Percentiles rank a stretch among this genome's conserved stretches.
Conservation (phyloP, 495 filamentous ascomycete species). For the Lophiostoma macrostomum region DNA sequence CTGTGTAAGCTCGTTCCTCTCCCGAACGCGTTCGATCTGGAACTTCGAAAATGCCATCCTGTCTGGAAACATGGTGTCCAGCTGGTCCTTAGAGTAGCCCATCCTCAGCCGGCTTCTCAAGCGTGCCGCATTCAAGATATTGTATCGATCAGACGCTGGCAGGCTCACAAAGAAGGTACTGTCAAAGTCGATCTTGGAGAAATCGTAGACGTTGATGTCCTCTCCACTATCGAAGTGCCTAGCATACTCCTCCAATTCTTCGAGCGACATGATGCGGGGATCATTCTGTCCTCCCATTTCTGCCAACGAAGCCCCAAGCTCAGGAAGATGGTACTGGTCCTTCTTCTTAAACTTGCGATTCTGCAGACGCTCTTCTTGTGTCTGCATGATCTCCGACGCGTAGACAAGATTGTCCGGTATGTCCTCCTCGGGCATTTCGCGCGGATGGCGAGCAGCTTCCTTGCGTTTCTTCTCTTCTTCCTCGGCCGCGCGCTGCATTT, state of each 20-base stretch:
- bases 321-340: conserved; percentile 91
- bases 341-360: conserved; percentile 81
- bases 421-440: conserved; percentile 58
- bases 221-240: conserved; percentile 87
- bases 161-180: conserved; percentile 88
- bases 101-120: conserved; percentile 83
- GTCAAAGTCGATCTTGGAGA: conserved; percentile 97
- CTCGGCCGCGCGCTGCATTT: conserved; percentile 85
- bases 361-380: conserved; percentile 66
- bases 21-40: conserved; percentile 88
- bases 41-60: conserved; percentile 97
- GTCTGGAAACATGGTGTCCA: conserved; percentile 94
- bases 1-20: conserved; percentile 93
- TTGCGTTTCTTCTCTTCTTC: conserved; percentile 70
- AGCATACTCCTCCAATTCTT: conserved; percentile 90
- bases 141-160: conserved; percentile 88
- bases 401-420: conserved; percentile 77
- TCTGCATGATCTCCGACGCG: conserved; percentile 83
- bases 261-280: conserved; percentile 88
- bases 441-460: conserved; percentile 42
- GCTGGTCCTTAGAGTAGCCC: conserved; percentile 93
- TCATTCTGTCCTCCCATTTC: conserved; percentile 88
- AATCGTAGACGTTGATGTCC: conserved; percentile 97
- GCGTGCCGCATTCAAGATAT: conserved; percentile 91
- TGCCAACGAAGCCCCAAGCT: conserved; percentile 68